Evolutionary conservation across 202 grass and related monocot species (phyloP).

Genomic region (Panicum virgatum): DNA sequence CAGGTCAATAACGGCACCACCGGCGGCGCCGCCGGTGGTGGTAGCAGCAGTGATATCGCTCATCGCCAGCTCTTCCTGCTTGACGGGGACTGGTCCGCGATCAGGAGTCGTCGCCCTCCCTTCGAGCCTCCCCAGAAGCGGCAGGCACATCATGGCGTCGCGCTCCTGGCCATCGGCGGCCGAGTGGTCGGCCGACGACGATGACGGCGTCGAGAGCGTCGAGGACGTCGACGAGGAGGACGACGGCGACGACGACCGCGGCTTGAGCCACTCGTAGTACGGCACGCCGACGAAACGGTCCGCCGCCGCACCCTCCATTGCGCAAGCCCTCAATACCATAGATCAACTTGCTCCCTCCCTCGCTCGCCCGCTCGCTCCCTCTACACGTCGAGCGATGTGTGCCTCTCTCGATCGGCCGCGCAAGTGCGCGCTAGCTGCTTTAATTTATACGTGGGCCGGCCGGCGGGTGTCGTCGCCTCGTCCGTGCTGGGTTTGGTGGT

Average conservation of each 20-base stretch:
- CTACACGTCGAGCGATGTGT: background rate
- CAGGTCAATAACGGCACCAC: constrained; percentile 50
- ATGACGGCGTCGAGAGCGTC: background rate
- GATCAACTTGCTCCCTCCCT: too few species aligned
- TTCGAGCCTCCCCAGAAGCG: constrained; percentile 67
- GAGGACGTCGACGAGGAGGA: background rate
- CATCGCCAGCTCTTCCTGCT: constrained; percentile 32
- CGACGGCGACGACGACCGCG: background rate
- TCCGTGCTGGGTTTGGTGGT: constrained; percentile 20
- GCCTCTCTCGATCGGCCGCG: background rate
- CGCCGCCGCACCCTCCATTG: constrained; percentile 29
- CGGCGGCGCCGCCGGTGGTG: background rate
- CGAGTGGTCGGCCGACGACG: background rate
- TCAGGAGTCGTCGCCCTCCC: background rate
- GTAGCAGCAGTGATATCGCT: background rate
- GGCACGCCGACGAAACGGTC: constrained; percentile 5
- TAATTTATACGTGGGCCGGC: constrained; percentile 12
- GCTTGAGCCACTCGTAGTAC: constrained; percentile 63
- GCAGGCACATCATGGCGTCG: constrained; percentile 47
- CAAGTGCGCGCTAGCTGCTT: constrained; percentile 10
- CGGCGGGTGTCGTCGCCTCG: too few species aligned
- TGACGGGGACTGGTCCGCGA: background rate
- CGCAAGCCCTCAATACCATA: constrained; percentile 49
- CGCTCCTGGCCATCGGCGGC: background rate
- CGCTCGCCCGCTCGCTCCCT: too few species aligned